Evolutionary conservation across 2,329 filamentous ascomycete genomes (phyloP).

Genomic region (Orbilia ellipsospora): DNA sequence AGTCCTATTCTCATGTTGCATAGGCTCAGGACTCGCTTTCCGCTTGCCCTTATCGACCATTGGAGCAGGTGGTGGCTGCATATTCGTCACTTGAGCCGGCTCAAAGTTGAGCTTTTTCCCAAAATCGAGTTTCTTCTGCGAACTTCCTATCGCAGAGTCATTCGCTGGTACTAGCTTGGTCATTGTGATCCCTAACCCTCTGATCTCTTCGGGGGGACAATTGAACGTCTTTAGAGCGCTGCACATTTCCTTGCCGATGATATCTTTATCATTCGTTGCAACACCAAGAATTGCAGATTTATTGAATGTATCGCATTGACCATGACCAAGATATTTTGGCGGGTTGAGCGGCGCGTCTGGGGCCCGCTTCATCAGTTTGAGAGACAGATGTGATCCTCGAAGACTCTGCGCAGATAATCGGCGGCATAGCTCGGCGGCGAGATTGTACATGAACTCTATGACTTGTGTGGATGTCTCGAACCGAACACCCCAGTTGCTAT

Average conservation of each 20-base stretch:
- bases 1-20: conserved; percentile 66
- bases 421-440: conserved; percentile 85
- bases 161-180: conserved; percentile 81
- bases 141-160: conserved; percentile 72
- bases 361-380: conserved; percentile 93
- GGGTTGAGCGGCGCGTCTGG: conserved; percentile 89
- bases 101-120: conserved; percentile 65
- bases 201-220: conserved; percentile 90
- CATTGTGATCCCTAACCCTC: conserved; percentile 91
- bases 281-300: conserved; percentile 86
- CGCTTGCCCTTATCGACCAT: conserved; percentile 61
- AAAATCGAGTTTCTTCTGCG: conserved; percentile 83
- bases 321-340: conserved; percentile 91
- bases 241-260: conserved; percentile 82
- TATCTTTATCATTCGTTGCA: conserved; percentile 78
- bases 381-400: conserved; percentile 85
- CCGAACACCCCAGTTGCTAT: conserved; percentile 88
- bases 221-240: conserved; percentile 80
- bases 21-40: conserved; percentile 57
- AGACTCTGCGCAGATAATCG: conserved; percentile 84
- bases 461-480: conserved; percentile 93
- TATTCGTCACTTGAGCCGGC: conserved; percentile 68
- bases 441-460: conserved; percentile 86
- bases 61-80: conserved; percentile 60
- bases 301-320: conserved; percentile 93